Conservation (phyloP, 148 eudicot genomes). For the Limonium bicolor region DNA sequence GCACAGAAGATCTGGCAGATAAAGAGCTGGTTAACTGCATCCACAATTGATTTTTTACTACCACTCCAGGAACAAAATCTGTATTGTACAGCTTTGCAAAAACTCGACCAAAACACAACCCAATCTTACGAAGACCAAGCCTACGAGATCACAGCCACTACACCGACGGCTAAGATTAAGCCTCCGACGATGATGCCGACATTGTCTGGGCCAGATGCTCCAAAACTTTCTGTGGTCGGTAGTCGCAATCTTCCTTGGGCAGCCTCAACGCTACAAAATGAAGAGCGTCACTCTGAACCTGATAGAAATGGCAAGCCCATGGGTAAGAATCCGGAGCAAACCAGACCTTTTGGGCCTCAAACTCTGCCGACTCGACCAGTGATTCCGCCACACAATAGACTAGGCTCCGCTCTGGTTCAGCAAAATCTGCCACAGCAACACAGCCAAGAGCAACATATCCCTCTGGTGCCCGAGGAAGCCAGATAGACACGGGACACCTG, state of each 20-base stretch:
- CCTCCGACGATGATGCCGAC: no score
- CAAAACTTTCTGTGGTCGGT: slow-evolving; percentile 57
- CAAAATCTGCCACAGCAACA: slow-evolving; percentile 45
- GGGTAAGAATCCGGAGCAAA: slow-evolving; percentile 74
- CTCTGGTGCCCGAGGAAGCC: slow-evolving; percentile 90
- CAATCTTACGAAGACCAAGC: no score
- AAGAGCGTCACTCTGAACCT: slow-evolving; percentile 73
- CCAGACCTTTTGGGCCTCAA: slow-evolving; percentile 81
- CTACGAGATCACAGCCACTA: no score
- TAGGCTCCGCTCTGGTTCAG: slow-evolving; percentile 47
- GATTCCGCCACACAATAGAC: slow-evolving; percentile 71
- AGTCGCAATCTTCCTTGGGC: slow-evolving; percentile 47
- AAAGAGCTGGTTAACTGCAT: no score
- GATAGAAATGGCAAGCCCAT: slow-evolving; percentile 91
- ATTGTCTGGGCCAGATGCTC: no score
- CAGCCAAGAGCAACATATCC: slow-evolving; percentile 79
- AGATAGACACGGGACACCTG: slow-evolving; percentile 54
- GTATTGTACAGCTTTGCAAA: no score
- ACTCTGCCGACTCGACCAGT: slow-evolving; percentile 46
- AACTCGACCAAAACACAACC: no score
- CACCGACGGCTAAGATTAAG: no score
- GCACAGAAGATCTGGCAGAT: no score
- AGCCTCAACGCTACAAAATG: slow-evolving; percentile 74
- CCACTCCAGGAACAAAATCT: no score
- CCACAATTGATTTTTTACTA: no score